Evolutionary conservation across 768 basidiomycete species (phyloP).

Genomic region (Exidia glandulosa): DNA sequence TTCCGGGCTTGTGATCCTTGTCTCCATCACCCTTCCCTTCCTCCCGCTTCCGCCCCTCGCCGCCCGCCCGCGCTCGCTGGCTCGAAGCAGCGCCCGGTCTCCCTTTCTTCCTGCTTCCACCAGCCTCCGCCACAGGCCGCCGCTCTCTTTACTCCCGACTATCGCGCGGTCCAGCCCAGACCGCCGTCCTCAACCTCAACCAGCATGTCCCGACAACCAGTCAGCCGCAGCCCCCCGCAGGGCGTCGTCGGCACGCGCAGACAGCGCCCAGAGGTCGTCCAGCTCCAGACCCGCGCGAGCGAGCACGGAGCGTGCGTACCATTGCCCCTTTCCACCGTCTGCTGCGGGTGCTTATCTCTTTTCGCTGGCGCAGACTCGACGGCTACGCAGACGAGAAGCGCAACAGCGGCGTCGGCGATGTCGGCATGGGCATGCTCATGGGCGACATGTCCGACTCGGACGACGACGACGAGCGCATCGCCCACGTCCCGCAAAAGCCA

Average conservation of each 20-base stretch:
- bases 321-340: background rate
- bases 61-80: background rate
- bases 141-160: background rate
- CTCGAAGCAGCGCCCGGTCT: background rate
- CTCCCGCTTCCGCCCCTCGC: background rate
- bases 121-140: background rate
- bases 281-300: background rate
- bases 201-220: background rate
- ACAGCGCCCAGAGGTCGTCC: background rate
- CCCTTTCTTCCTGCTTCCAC: background rate
- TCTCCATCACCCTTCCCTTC: background rate
- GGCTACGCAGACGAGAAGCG: conserved; percentile 26
- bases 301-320: background rate
- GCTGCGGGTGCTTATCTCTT: too few relatives aligned
- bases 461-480: conserved; percentile 28
- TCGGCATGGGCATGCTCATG: conserved; percentile 39
- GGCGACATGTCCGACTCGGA: conserved; percentile 33
- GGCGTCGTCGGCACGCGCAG: background rate
- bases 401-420: conserved; percentile 41
- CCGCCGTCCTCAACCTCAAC: background rate
- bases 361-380: background rate
- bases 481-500: background rate
- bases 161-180: too few relatives aligned
- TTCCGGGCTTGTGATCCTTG: background rate
- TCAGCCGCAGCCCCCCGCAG: background rate